Evolutionary conservation across 331 rosid genomes (phyloP), one percentile per base, ranked within the genome.

Genomic region (Malus hybrid): DNA sequence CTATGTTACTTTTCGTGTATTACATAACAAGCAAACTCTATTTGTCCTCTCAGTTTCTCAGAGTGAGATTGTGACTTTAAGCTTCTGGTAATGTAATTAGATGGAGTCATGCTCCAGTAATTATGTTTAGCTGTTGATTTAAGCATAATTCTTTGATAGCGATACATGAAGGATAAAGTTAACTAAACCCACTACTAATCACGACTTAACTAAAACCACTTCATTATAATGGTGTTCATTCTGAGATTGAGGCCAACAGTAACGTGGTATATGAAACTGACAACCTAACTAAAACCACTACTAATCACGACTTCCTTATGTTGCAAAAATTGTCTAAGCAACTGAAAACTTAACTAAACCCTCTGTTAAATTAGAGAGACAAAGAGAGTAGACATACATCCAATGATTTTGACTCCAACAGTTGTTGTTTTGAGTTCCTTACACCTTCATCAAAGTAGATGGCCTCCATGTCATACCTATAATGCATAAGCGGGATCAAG

Each of bases 401-500:
- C n/a, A n/a, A n/a, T n/a, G n/a, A n/a, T n/a, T n/a, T n/a, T n/a
- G n/a, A n/a, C n/a, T n/a, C n/a, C n/a, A n/a, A n/a, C n/a, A n/a
- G n/a, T n/a, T n/a, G n/a, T n/a, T n/a, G n/a, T n/a, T n/a, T n/a
- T n/a, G n/a, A n/a, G n/a, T n/a, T n/a, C n/a, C n/a, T n/a, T n/a
- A n/a, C n/a, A n/a, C n/a, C n/a, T n/a, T n/a, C n/a, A n/a, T n/a
- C n/a, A n/a, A n/a, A n/a, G n/a, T n/a, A n/a, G 32, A 75, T 60
- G 11, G 92, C 80, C 87, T 92, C 96, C 74, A 33, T 71, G 63
- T 92, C 96, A 69, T 92, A 92, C 80, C 96, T 92, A 66, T 50
- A n/a, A 10, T 29, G 50, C 8, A 58, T 6, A 64, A 78, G 15
- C 57, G 36, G 70, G 46, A 32, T 13, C 18, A 33, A 14, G 65